These are phyloP conservation scores for Tolypocladium guangdongense DNA, from an alignment of 2,329 filamentous ascomycete genomes.

Conservation along the genomic window DNA sequence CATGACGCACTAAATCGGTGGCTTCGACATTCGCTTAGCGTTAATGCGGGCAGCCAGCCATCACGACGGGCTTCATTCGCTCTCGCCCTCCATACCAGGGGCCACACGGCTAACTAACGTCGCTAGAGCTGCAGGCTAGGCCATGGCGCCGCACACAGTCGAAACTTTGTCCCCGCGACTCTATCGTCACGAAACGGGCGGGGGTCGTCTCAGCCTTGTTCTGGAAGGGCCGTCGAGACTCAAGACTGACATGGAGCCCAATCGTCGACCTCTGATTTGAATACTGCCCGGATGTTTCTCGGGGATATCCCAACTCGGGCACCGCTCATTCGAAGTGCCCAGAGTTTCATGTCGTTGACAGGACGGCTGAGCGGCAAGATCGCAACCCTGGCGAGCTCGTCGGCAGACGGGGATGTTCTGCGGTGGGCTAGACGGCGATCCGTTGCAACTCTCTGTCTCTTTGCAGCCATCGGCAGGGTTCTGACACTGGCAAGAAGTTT, in stretches of 20 bases:
- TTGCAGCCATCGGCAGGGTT: neutral
- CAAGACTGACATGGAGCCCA: neutral
- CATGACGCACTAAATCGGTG: neutral
- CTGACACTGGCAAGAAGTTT: neutral
- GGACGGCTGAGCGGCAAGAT: neutral
- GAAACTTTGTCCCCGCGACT: slow-evolving; percentile 2
- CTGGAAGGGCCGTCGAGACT: slow-evolving; percentile 2
- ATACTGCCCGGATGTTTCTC: slow-evolving; percentile 3
- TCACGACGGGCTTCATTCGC: neutral
- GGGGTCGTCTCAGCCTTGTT: neutral
- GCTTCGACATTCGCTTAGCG: neutral
- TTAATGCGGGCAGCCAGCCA: neutral
- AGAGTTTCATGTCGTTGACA: neutral
- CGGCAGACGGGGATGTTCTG: neutral
- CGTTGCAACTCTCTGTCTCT: neutral
- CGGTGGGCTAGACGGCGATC: neutral
- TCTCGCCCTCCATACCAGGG: neutral
- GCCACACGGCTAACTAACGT: neutral
- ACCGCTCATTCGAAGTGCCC: slow-evolving; percentile 1
- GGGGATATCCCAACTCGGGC: neutral
- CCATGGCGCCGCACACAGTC: neutral
- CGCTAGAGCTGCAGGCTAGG: neutral
- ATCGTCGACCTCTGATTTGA: neutral
- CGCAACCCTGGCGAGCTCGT: neutral
- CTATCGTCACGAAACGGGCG: slow-evolving; percentile 6